Evolutionary conservation across 192 early-diverging fungal genomes (phyloP).

Genomic region (Mortierella alpina): DNA sequence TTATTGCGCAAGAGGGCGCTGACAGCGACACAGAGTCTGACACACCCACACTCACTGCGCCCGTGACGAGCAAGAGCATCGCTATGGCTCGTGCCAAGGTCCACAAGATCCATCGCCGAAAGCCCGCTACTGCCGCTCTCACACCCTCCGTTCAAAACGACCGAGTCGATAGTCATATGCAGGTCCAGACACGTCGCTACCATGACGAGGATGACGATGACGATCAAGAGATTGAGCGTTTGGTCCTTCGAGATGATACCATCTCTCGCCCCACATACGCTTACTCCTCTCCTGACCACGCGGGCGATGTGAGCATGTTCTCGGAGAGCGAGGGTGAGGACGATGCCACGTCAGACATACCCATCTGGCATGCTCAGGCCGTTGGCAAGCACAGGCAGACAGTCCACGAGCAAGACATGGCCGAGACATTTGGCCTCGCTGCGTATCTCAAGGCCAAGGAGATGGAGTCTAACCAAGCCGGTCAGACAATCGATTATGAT

Average conservation of each 20-base stretch:
- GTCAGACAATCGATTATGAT: conserved; percentile 42
- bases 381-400: conserved; percentile 51
- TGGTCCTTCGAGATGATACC: conserved; percentile 31
- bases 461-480: conserved; percentile 27
- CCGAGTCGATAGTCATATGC: neutral
- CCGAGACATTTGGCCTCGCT: conserved; percentile 48
- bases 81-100: conserved; percentile 49
- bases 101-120: conserved; percentile 25
- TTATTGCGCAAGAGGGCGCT: conserved; percentile 1
- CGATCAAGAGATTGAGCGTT: conserved; percentile 40
- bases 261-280: neutral
- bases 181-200: conserved; percentile 2
- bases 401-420: conserved; percentile 44
- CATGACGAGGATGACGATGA: conserved; percentile 16
- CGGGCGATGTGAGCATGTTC: conserved; percentile 25
- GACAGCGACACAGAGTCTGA: conserved; percentile 45
- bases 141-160: conserved; percentile 1
- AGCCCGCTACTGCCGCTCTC: neutral
- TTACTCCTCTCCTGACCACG: neutral
- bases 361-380: conserved; percentile 44
- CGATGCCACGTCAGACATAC: conserved; percentile 12
- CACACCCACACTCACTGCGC: neutral
- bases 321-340: conserved; percentile 35
- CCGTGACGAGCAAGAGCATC: conserved; percentile 11
- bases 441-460: conserved; percentile 54